Evolutionary conservation across 2,329 filamentous ascomycete genomes (phyloP).

Genomic region (Monilinia aucupariae): DNA sequence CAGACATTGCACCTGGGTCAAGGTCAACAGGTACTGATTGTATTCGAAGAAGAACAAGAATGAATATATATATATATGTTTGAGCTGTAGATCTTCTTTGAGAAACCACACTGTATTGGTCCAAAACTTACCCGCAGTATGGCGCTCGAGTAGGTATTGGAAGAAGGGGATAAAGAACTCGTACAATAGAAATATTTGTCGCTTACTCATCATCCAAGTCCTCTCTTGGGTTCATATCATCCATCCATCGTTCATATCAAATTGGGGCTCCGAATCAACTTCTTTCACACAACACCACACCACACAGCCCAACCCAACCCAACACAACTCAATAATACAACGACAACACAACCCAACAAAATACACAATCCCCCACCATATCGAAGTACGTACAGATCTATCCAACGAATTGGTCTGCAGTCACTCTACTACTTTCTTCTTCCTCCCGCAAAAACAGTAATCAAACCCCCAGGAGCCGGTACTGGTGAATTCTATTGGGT

Average conservation of each 20-base stretch:
- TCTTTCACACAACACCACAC: neutral
- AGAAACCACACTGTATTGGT: neutral
- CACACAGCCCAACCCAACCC: too few relatives aligned
- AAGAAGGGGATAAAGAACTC: too few relatives aligned
- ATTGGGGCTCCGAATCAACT: slow-evolving; percentile 3
- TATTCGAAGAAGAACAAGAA: neutral
- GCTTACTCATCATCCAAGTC: too few relatives aligned
- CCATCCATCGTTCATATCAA: neutral
- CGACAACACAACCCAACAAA: neutral
- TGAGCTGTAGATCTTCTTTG: neutral
- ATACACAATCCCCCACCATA: neutral
- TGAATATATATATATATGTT: too few relatives aligned
- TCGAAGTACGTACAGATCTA: neutral
- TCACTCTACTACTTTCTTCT: neutral
- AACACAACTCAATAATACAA: too few relatives aligned
- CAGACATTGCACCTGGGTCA: neutral
- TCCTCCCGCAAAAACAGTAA: neutral
- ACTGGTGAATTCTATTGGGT: neutral
- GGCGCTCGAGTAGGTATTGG: too few relatives aligned
- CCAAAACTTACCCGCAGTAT: too few relatives aligned
- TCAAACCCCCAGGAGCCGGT: neutral
- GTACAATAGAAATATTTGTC: neutral
- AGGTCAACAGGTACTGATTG: too few relatives aligned
- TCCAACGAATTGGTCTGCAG: neutral
- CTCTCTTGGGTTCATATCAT: too few relatives aligned